These are phyloP conservation scores for Cichorium intybus DNA, from an alignment of 140 eudicot species.

Conservation along the genomic window DNA sequence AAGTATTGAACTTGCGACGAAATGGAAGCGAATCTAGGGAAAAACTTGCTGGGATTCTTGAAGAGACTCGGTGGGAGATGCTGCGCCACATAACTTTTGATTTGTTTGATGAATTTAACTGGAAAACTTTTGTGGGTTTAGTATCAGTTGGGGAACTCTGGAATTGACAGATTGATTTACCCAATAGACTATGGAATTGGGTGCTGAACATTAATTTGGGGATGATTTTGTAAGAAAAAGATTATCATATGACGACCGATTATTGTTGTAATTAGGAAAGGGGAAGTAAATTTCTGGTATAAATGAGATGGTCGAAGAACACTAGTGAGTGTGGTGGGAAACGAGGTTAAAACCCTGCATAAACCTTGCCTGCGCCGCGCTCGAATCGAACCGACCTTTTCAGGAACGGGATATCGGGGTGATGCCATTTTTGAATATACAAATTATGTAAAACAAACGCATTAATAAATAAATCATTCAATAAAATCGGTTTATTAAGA, in stretches of 20 bases:
- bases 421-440: background rate
- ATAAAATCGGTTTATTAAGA: no score
- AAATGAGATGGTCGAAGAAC: background rate
- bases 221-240: background rate
- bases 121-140: background rate
- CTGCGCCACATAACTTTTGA: slow-evolving; percentile 61
- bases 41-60: slow-evolving; percentile 32
- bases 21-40: slow-evolving; percentile 19
- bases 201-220: slow-evolving; percentile 45
- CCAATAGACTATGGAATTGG: slow-evolving; percentile 32
- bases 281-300: background rate
- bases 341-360: slow-evolving; percentile 54
- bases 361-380: slow-evolving; percentile 34
- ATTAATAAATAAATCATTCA: no score
- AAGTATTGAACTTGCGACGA: slow-evolving; percentile 25
- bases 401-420: background rate
- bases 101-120: slow-evolving; percentile 4
- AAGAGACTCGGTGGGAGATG: slow-evolving; percentile 36
- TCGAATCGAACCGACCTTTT: slow-evolving; percentile 14
- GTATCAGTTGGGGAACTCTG: slow-evolving; percentile 6
- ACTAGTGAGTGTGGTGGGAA: background rate
- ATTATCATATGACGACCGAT: background rate
- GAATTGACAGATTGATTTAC: slow-evolving; percentile 26
- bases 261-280: background rate
- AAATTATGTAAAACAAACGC: no score